phyloP scores from a whole-genome alignment of 805 yeast genomes.

The Zygosaccharomyces pseudorouxii region DNA sequence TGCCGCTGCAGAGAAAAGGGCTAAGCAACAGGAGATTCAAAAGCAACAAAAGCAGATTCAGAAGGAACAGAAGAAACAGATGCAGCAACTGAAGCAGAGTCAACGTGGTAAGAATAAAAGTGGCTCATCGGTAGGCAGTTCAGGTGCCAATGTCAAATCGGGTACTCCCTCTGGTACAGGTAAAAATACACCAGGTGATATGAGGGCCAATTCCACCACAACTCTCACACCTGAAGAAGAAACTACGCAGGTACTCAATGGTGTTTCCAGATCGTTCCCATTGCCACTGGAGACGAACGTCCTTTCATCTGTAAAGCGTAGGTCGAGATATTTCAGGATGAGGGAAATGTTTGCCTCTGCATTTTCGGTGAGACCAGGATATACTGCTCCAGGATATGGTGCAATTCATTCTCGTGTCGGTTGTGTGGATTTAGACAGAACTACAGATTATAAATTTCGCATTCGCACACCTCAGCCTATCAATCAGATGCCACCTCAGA shows the following conservation, averaged over 20 bases:
- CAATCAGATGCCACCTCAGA: constrained; percentile 21
- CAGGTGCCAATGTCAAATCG: constrained; percentile 4
- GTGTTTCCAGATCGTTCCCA: constrained; percentile 75
- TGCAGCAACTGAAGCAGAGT: constrained; percentile 36
- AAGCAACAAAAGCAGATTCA: constrained; percentile 29
- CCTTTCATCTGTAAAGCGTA: constrained; percentile 60
- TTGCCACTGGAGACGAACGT: constrained; percentile 78
- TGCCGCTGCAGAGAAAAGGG: constrained; percentile 73
- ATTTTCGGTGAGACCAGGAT: constrained; percentile 32
- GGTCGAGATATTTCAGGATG: constrained; percentile 76
- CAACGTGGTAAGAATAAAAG: constrained; percentile 21
- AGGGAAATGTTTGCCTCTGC: constrained; percentile 94
- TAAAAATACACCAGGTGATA: constrained; percentile 7
- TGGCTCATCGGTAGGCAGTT: constrained; percentile 6
- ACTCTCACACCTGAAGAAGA: constrained; percentile 86
- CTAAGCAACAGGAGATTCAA: constrained; percentile 52
- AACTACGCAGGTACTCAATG: constrained; percentile 84
- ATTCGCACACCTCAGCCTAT: constrained; percentile 46
- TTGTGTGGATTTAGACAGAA: constrained; percentile 66
- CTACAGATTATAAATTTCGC: constrained; percentile 57
- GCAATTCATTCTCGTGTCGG: constrained; percentile 58
- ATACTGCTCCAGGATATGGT: constrained; percentile 55
- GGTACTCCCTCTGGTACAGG: constrained; percentile 5
- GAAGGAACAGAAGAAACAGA: constrained; percentile 28
- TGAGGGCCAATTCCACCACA: constrained; percentile 6